Conservation (phyloP, 352 stramenopile species). For the Globisporangium spiculum region DNA sequence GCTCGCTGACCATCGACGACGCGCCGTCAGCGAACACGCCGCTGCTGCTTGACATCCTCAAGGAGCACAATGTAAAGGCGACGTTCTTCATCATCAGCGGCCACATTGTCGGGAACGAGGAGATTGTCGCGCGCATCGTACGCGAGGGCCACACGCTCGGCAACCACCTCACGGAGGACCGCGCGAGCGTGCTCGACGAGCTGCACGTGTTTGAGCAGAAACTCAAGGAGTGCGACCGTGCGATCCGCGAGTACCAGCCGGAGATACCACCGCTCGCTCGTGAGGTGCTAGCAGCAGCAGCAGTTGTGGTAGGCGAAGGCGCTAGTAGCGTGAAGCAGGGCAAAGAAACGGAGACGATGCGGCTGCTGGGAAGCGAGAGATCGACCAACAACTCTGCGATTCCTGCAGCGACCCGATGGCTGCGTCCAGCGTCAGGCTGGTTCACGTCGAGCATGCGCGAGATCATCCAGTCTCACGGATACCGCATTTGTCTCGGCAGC, state of each 20-base stretch:
- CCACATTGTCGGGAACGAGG: conserved; percentile 63
- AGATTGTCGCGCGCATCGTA: conserved; percentile 71
- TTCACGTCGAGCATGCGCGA: conserved; percentile 81
- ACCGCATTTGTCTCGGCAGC: conserved; percentile 81
- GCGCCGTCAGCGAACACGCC: conserved; percentile 59
- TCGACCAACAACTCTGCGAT: conserved; percentile 2
- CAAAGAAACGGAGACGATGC: conserved; percentile 14
- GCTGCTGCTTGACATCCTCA: conserved; percentile 72
- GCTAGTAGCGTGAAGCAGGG: conserved; percentile 16
- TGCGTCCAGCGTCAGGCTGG: conserved; percentile 81
- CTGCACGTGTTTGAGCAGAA: conserved; percentile 83
- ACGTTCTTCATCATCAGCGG: conserved; percentile 87
- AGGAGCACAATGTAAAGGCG: conserved; percentile 55
- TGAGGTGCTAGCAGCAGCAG: background rate
- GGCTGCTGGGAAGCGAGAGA: conserved; percentile 16
- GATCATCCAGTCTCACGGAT: conserved; percentile 68
- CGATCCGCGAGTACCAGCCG: conserved; percentile 48
- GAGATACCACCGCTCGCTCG: background rate
- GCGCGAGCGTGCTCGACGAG: conserved; percentile 73
- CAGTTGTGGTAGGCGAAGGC: conserved; percentile 5
- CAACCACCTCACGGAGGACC: conserved; percentile 83
- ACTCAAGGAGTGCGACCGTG: conserved; percentile 69
- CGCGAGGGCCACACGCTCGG: conserved; percentile 71
- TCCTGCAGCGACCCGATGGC: conserved; percentile 43
- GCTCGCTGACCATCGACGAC: conserved; percentile 81